Conservation (phyloP, 2,329 filamentous ascomycete species). For the Claviceps pazoutovae region DNA sequence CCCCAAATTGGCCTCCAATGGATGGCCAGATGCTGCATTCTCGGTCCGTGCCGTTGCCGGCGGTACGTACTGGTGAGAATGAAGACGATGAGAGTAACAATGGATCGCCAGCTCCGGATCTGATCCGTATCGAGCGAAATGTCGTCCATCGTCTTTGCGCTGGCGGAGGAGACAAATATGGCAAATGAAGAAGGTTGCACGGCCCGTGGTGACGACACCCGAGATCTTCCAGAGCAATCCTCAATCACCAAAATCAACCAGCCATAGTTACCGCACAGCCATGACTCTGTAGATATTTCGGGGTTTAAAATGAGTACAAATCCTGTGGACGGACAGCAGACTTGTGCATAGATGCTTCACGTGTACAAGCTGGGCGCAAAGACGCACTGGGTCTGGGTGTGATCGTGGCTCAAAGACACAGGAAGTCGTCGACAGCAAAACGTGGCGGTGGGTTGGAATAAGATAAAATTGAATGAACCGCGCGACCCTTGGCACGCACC, state of each 20-base stretch:
- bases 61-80: conserved; percentile 45
- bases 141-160: conserved; percentile 3
- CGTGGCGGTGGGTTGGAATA: neutral
- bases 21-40: neutral
- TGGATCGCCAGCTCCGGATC: conserved; percentile 54
- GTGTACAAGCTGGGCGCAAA: neutral
- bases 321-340: neutral
- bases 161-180: neutral
- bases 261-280: neutral
- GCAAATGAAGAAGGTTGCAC: neutral
- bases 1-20: neutral
- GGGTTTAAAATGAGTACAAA: neutral
- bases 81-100: conserved; percentile 56
- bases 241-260: neutral
- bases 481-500: neutral
- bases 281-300: no score
- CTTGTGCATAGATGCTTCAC: neutral
- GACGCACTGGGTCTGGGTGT: neutral
- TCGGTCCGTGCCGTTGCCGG: conserved; percentile 21
- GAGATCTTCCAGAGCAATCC: no score
- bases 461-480: neutral
- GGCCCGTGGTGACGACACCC: no score
- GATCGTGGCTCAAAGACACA: neutral
- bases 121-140: conserved; percentile 11
- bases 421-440: neutral